These are phyloP conservation scores for Gracilaria domingensis DNA, from an alignment of 23 red algal species.

Conservation along the genomic window DNA sequence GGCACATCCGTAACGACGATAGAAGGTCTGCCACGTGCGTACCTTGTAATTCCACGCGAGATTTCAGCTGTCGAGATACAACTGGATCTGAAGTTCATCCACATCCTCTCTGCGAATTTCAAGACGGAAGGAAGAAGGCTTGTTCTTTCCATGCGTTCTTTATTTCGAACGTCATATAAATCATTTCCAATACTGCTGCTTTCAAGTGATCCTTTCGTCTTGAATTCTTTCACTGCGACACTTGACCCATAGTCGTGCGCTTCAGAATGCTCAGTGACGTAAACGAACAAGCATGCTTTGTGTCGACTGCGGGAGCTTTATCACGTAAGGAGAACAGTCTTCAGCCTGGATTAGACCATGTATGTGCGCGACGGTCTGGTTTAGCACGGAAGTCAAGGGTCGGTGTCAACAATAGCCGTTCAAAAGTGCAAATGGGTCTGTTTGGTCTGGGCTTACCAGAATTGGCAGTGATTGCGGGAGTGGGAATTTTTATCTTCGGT, in stretches of 20 bases:
- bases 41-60: background rate
- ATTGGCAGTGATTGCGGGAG: slow-evolving; percentile 86
- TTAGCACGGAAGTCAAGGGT: no score
- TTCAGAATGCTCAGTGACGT: background rate
- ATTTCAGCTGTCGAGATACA: background rate
- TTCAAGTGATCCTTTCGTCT: background rate
- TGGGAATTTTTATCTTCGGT: slow-evolving; percentile 90
- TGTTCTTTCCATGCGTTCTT: background rate
- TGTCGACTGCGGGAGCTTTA: background rate
- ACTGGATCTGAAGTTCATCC: background rate
- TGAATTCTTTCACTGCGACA: no score
- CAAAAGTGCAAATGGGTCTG: slow-evolving; percentile 75
- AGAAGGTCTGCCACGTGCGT: no score
- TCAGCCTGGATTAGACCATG: background rate
- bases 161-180: background rate
- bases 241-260: no score
- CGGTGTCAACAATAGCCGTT: background rate
- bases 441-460: slow-evolving; percentile 93
- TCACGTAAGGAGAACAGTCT: background rate
- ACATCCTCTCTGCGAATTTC: background rate
- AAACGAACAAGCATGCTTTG: background rate
- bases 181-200: background rate
- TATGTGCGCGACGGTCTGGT: background rate
- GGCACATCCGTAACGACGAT: no score
- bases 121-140: no score